Evolutionary conservation across 805 yeast genomes (phyloP), one percentile per base, ranked within the genome.

Genomic region (Millerozyma acaciae): DNA sequence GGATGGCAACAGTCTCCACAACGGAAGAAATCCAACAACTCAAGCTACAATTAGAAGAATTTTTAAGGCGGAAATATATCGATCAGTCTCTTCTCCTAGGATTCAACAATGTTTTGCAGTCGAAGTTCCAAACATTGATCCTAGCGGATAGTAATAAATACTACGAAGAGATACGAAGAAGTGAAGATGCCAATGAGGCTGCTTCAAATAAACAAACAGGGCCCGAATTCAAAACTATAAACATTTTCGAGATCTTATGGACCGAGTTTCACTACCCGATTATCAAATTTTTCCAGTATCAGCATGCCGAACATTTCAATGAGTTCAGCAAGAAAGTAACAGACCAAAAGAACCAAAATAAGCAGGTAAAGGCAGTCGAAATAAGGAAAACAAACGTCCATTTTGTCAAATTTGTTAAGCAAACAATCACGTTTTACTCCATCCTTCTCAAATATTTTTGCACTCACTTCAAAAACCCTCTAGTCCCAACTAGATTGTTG

Each of bases 261-360:
- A 50, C 63, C 20, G 75, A 75, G 4, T 67, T 82, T 41, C 82
- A 78, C 43, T 76, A 78, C 45, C 86, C 86, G 2, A 70, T 76
- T 2, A 67, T 80, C 39, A 79, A 77, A 43, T 69, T 69, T 49
- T 80, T 70, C 45, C 78, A 74, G 47, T 45, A 52, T 13, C 57
- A 54, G 20, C 70, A 62, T 43, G 55, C 50, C 12, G 47, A 34
- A 9, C 42, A 46, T 6, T 44, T 47, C 31, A n/a, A 10, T 10
- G 26, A 23, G 10, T 7, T n/a, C 7, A 50, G 41, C 38, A 41
- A 37, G 30, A 43, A 33, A 28, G 31, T 42, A 28, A 32, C 42
- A 26, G 37, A 35, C 22, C 34, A 18, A 4, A 38, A 25, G 21
- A 31, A 37, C 17, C 17, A 43, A 27, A 31, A 44, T 22, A 30